Evolutionary conservation across 192 early-diverging fungal species (phyloP).

Genomic region (Coemansia sp.): DNA sequence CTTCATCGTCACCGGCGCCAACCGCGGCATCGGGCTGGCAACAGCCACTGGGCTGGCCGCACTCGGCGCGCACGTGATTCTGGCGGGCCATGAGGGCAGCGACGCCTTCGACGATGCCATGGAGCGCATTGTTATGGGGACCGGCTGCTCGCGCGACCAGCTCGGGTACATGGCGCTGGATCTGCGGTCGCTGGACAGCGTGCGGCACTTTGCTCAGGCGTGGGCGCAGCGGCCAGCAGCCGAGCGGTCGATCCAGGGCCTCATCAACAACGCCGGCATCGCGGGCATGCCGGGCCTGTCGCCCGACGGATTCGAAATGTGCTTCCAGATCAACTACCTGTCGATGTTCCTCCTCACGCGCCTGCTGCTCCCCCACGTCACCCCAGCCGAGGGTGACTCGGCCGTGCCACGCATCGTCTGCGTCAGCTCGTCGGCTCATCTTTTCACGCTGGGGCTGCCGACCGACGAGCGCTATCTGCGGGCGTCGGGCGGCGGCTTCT

Average conservation of each 20-base stretch:
- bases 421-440: slow-evolving; percentile 46
- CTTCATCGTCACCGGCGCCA: slow-evolving; percentile 50
- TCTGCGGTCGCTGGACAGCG: slow-evolving; percentile 45
- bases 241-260: slow-evolving; percentile 19
- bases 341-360: slow-evolving; percentile 53
- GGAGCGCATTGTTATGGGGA: slow-evolving; percentile 41
- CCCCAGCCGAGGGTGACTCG: background rate
- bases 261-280: slow-evolving; percentile 55
- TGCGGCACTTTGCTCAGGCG: slow-evolving; percentile 21
- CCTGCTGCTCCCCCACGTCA: slow-evolving; percentile 34
- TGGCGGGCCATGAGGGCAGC: slow-evolving; percentile 42
- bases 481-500: slow-evolving; percentile 34
- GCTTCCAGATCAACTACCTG: slow-evolving; percentile 55
- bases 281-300: slow-evolving; percentile 47
- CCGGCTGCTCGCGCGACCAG: slow-evolving; percentile 38
- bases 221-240: slow-evolving; percentile 28
- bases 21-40: slow-evolving; percentile 49
- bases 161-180: slow-evolving; percentile 51
- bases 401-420: slow-evolving; percentile 35
- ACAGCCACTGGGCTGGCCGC: slow-evolving; percentile 45
- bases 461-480: slow-evolving; percentile 47
- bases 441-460: slow-evolving; percentile 48
- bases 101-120: slow-evolving; percentile 42
- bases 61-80: slow-evolving; percentile 47
- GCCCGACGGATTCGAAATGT: slow-evolving; percentile 52